phyloP scores from a whole-genome alignment of 2,329 filamentous ascomycete genomes.

The Xylaria digitata region DNA sequence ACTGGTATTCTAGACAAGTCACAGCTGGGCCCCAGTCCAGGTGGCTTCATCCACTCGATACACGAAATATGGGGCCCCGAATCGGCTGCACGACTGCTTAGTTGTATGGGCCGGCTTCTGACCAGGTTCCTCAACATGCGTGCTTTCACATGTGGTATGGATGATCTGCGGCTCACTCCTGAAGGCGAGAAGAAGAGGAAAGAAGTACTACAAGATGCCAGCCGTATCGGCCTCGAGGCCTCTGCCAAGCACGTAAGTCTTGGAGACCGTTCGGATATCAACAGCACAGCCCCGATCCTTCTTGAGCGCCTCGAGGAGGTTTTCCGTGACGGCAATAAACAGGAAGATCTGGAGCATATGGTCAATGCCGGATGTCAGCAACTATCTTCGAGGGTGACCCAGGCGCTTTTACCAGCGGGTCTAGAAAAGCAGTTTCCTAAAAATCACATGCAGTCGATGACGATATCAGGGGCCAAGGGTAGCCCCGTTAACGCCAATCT shows the following conservation, averaged over 20 bases:
- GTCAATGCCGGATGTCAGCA: slow-evolving; percentile 77
- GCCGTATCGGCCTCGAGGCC: slow-evolving; percentile 78
- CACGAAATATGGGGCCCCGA: slow-evolving; percentile 94
- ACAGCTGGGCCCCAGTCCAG: slow-evolving; percentile 87
- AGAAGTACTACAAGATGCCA: slow-evolving; percentile 74
- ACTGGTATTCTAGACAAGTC: slow-evolving; percentile 95
- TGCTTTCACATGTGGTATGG: slow-evolving; percentile 96
- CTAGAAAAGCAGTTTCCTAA: slow-evolving; percentile 92
- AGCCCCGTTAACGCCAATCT: slow-evolving; percentile 93
- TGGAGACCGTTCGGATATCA: slow-evolving; percentile 64
- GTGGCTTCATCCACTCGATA: slow-evolving; percentile 89
- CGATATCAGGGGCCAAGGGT: slow-evolving; percentile 94
- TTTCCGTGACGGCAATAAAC: slow-evolving; percentile 89
- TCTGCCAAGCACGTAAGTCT: slow-evolving; percentile 91
- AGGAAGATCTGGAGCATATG: slow-evolving; percentile 87
- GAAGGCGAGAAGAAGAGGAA: slow-evolving; percentile 79
- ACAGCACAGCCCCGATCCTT: slow-evolving; percentile 76
- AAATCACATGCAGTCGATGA: slow-evolving; percentile 99
- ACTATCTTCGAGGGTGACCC: slow-evolving; percentile 83
- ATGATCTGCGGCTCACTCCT: slow-evolving; percentile 87
- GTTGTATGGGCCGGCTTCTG: slow-evolving; percentile 87
- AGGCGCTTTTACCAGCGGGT: slow-evolving; percentile 80
- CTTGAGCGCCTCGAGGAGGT: slow-evolving; percentile 86
- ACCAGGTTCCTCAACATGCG: slow-evolving; percentile 93
- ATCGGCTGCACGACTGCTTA: slow-evolving; percentile 86